phyloP scores from a whole-genome alignment of 1,139 yeast genomes.

The Meyerozyma sp. region DNA sequence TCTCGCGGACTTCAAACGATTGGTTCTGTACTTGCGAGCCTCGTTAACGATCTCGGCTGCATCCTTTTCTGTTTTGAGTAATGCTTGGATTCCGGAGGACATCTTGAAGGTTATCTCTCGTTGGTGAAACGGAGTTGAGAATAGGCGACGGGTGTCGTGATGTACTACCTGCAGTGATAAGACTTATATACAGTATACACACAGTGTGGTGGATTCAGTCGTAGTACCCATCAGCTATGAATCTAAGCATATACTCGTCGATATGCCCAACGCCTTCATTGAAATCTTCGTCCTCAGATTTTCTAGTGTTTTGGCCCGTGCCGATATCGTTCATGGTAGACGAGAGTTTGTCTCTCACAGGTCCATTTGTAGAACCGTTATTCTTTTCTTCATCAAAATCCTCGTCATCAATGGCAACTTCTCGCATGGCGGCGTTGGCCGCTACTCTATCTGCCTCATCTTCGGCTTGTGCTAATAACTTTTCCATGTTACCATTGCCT shows the following conservation, averaged over 20 bases:
- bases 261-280: slow-evolving; percentile 81
- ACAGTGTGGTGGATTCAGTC: slow-evolving; percentile 23
- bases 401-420: slow-evolving; percentile 76
- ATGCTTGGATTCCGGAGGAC: slow-evolving; percentile 1
- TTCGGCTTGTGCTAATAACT: slow-evolving; percentile 84
- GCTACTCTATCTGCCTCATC: slow-evolving; percentile 95
- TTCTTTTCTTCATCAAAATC: slow-evolving; percentile 57
- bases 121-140: not conserved
- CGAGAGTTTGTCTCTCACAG: slow-evolving; percentile 6
- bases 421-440: slow-evolving; percentile 83
- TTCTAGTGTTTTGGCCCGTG: not conserved
- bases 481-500: slow-evolving; percentile 51
- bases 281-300: slow-evolving; percentile 41
- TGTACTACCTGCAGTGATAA: not conserved
- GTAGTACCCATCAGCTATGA: slow-evolving; percentile 77
- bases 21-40: slow-evolving; percentile 81
- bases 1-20: slow-evolving; percentile 90
- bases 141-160: not conserved
- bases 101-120: not conserved
- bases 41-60: slow-evolving; percentile 93
- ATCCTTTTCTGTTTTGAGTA: slow-evolving; percentile 74
- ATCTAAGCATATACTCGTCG: slow-evolving; percentile 94
- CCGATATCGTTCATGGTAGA: slow-evolving; percentile 1
- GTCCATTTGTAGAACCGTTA: slow-evolving; percentile 11
- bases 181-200: slow-evolving; percentile 1